phyloP scores from a whole-genome alignment of 176 grass and related monocot species.

The Alopecurus myosuroides region DNA sequence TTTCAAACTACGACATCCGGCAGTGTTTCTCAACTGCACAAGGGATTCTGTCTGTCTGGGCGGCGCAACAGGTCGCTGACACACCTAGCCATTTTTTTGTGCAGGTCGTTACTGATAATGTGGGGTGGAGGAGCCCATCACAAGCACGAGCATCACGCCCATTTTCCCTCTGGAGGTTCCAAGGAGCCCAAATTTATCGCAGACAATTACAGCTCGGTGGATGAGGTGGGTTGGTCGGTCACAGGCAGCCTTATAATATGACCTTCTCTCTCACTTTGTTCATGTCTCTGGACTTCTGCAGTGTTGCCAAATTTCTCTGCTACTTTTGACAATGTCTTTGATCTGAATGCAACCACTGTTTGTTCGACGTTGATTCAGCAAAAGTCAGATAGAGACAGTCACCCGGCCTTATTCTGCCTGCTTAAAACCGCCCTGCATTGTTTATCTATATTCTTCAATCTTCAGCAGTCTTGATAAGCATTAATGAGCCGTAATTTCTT shows the following conservation, averaged over 20 bases:
- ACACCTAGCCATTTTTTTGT: not conserved
- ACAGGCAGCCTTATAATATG: constrained; percentile 3
- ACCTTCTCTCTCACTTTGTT: not conserved
- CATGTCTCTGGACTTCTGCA: not conserved
- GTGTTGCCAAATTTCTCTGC: not conserved
- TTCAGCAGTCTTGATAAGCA: not conserved
- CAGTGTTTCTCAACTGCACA: not conserved
- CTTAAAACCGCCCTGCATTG: not conserved
- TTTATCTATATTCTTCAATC: not conserved
- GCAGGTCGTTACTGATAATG: constrained; percentile 36
- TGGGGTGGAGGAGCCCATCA: constrained; percentile 46
- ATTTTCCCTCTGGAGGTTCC: constrained; percentile 31
- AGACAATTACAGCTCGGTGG: constrained; percentile 77
- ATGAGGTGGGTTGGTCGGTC: constrained; percentile 65
- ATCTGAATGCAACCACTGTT: not conserved
- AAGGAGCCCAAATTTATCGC: constrained; percentile 67
- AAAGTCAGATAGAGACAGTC: not conserved
- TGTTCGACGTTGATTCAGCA: not conserved
- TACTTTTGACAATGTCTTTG: not conserved
- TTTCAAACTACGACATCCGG: not conserved
- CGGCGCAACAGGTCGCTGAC: not conserved
- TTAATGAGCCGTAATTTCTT: not conserved
- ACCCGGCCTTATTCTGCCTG: not conserved
- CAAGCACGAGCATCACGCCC: constrained; percentile 26
- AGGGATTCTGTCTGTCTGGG: not conserved